Percentiles rank a stretch among this genome's conserved stretches.
These are phyloP conservation scores for Camellia sinensis DNA, from an alignment of 148 eudicot genomes.

Conservation along the genomic window DNA sequence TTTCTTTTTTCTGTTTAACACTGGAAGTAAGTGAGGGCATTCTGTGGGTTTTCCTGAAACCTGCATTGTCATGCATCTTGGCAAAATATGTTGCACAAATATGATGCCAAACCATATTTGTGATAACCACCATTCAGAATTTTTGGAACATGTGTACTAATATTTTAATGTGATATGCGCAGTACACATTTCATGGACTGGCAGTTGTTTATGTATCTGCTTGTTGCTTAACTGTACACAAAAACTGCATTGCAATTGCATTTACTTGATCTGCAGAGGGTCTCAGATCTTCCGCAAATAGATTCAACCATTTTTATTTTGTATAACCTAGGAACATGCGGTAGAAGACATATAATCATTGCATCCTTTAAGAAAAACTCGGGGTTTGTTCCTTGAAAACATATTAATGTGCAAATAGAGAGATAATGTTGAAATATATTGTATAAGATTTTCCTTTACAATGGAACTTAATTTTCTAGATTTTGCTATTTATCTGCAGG, in stretches of 20 bases:
- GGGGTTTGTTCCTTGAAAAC: background rate
- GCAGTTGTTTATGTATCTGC: background rate
- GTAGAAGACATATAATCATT: too few relatives aligned
- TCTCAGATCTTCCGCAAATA: background rate
- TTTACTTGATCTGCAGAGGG: background rate
- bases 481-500: slow-evolving; percentile 47
- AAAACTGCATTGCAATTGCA: background rate
- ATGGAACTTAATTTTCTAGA: background rate
- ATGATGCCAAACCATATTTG: background rate
- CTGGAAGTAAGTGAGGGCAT: background rate
- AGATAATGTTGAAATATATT: background rate
- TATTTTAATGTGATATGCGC: background rate
- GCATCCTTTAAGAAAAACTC: background rate
- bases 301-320: background rate
- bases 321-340: background rate
- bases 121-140: background rate
- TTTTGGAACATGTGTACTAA: background rate
- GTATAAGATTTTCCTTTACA: background rate
- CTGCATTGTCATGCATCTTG: background rate
- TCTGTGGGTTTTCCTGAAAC: background rate
- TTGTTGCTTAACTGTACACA: background rate
- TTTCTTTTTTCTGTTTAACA: background rate
- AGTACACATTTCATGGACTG: background rate
- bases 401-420: background rate
- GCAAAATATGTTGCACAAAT: background rate